Conservation (phyloP, 2,329 filamentous ascomycete species). For the Cercospora citrullina region DNA sequence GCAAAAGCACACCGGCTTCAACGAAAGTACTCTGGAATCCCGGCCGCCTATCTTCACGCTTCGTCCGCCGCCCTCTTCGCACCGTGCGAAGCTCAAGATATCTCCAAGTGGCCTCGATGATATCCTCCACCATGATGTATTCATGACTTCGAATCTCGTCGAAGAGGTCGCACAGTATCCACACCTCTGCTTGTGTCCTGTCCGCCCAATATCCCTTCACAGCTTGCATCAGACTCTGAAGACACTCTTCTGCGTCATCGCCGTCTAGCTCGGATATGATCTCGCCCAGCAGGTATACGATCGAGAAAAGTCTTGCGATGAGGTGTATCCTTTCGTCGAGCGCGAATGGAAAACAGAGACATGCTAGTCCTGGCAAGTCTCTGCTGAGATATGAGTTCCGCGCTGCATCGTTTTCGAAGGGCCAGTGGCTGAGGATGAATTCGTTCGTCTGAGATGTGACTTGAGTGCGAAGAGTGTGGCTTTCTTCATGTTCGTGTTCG, state of each 20-base stretch:
- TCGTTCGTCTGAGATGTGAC: slow-evolving; percentile 17
- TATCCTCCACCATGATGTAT: slow-evolving; percentile 13
- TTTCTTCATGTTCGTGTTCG: not conserved
- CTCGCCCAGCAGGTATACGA: slow-evolving; percentile 17
- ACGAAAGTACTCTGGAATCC: slow-evolving; percentile 13
- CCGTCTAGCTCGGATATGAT: slow-evolving; percentile 8
- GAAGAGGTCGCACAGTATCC: slow-evolving; percentile 20
- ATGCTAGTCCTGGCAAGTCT: slow-evolving; percentile 17
- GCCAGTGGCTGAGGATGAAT: slow-evolving; percentile 17
- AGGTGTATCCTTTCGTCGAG: slow-evolving; percentile 20
- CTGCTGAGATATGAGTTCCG: slow-evolving; percentile 6
- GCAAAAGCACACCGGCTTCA: slow-evolving; percentile 14
- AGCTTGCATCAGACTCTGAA: slow-evolving; percentile 15
- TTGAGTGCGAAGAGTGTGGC: slow-evolving; percentile 10
- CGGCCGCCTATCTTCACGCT: not conserved
- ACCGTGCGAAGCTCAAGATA: slow-evolving; percentile 10
- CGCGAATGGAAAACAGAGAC: slow-evolving; percentile 17
- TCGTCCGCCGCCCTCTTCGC: slow-evolving; percentile 6
- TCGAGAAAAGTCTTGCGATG: slow-evolving; percentile 17
- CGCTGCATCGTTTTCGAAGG: slow-evolving; percentile 11
- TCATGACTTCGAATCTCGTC: slow-evolving; percentile 21
- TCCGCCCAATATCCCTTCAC: slow-evolving; percentile 22
- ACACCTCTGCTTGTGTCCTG: slow-evolving; percentile 10
- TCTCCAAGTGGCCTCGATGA: slow-evolving; percentile 14
- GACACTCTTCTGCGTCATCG: slow-evolving; percentile 18